These are phyloP conservation scores for Schizosaccharomyces osmophilus DNA, from an alignment of 805 yeast genomes.

Conservation along the genomic window DNA sequence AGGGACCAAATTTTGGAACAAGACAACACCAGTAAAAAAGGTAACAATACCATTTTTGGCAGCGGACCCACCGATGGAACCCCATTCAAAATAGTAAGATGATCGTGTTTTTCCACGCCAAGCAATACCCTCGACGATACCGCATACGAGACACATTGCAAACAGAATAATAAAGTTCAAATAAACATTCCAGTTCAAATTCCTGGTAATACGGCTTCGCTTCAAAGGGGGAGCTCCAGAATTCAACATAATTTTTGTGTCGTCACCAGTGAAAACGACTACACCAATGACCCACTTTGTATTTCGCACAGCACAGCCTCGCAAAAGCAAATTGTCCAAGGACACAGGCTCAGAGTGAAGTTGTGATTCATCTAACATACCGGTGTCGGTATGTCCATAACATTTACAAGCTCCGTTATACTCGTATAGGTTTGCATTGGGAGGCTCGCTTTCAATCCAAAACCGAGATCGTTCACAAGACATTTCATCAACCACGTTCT, in stretches of 20 bases:
- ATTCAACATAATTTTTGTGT: conserved; percentile 54
- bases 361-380: conserved; percentile 15
- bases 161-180: conserved; percentile 39
- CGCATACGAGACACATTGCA: conserved; percentile 42
- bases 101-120: conserved; percentile 24
- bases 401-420: conserved; percentile 39
- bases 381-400: conserved; percentile 13
- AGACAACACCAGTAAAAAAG: conserved; percentile 47
- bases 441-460: conserved; percentile 46
- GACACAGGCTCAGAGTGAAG: conserved; percentile 28
- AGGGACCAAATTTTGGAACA: conserved; percentile 58
- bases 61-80: conserved; percentile 32
- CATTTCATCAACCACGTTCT: conserved; percentile 26
- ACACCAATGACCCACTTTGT: conserved; percentile 55
- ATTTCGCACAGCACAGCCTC: conserved; percentile 53
- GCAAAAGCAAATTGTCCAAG: conserved; percentile 35
- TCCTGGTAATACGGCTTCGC: conserved; percentile 36
- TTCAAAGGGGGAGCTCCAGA: conserved; percentile 60
- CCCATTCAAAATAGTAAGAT: conserved; percentile 32
- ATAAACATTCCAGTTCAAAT: conserved; percentile 36
- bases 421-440: conserved; percentile 37
- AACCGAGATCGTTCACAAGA: conserved; percentile 36
- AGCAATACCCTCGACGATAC: conserved; percentile 42
- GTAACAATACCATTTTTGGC: conserved; percentile 41
- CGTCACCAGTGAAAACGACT: conserved; percentile 54